Conservation (phyloP, 1,284 basidiomycete genomes). For the Chondrostereum purpureum region DNA sequence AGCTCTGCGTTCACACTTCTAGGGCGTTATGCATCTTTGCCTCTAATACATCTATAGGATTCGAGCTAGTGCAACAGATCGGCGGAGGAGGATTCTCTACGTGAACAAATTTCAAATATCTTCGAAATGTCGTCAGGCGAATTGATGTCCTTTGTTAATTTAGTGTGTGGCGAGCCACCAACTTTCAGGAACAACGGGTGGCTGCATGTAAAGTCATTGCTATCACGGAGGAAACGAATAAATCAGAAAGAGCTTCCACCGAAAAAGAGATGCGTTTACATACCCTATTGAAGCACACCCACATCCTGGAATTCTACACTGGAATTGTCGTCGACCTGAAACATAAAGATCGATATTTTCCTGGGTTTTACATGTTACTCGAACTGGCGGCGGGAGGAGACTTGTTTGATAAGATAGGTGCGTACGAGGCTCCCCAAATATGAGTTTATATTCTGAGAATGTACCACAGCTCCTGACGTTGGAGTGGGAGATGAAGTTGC, state of each 20-base stretch:
- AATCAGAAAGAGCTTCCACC: slow-evolving; percentile 68
- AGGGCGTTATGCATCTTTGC: neutral
- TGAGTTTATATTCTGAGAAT: neutral
- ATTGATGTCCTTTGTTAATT: neutral
- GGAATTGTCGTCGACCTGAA: slow-evolving; percentile 71
- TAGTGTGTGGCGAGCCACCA: slow-evolving; percentile 79
- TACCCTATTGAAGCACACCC: slow-evolving; percentile 69
- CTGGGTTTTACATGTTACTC: slow-evolving; percentile 88
- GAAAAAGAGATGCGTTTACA: slow-evolving; percentile 96
- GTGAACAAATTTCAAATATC: slow-evolving; percentile 31
- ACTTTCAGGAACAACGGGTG: slow-evolving; percentile 56
- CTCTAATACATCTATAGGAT: slow-evolving; percentile 38
- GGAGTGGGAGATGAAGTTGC: slow-evolving; percentile 86
- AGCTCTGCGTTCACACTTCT: slow-evolving; percentile 18
- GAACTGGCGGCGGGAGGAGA: slow-evolving; percentile 94
- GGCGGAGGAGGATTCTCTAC: slow-evolving; percentile 83
- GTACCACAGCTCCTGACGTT: slow-evolving; percentile 69
- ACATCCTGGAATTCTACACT: slow-evolving; percentile 83
- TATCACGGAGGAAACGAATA: slow-evolving; percentile 53
- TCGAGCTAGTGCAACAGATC: slow-evolving; percentile 65
- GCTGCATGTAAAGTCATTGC: slow-evolving; percentile 84
- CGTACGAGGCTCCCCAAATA: slow-evolving; percentile 14
- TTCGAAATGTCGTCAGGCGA: slow-evolving; percentile 1
- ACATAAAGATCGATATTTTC: slow-evolving; percentile 51
- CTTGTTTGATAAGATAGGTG: slow-evolving; percentile 97